Evolutionary conservation across 768 basidiomycete genomes (phyloP).

Genomic region (Xerocomus spinulosus): DNA sequence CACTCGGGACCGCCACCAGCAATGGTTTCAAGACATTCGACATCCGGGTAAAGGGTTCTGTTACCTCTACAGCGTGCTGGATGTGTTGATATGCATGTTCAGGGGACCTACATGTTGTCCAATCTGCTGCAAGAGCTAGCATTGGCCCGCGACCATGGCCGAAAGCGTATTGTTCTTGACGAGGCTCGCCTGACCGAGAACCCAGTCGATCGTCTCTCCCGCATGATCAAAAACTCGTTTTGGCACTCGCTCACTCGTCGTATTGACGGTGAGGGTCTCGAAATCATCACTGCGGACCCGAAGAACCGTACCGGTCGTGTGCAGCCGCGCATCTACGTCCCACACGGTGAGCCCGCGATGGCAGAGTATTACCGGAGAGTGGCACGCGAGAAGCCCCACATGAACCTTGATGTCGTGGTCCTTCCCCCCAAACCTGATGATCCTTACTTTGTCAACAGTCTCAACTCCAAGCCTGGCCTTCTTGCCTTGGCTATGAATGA

Average conservation of each 20-base stretch:
- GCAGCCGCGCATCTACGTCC: conserved; percentile 92
- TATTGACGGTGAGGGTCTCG: conserved; percentile 95
- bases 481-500: conserved; percentile 95
- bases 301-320: conserved; percentile 92
- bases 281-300: conserved; percentile 96
- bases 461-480: conserved; percentile 93
- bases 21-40: conserved; percentile 99
- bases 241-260: conserved; percentile 97
- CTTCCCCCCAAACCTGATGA: conserved; percentile 86
- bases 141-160: conserved; percentile 88
- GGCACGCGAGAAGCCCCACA: conserved; percentile 85
- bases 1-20: conserved; percentile 92
- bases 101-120: conserved; percentile 99
- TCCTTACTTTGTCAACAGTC: conserved; percentile 81
- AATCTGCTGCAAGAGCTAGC: conserved; percentile 99
- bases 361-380: conserved; percentile 93
- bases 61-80: background rate
- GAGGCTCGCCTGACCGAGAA: conserved; percentile 97
- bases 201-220: conserved; percentile 91
- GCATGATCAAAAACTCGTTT: conserved; percentile 98
- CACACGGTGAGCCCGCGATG: conserved; percentile 90
- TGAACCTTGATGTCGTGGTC: conserved; percentile 89
- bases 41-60: conserved; percentile 64
- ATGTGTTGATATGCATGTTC: conserved; percentile 11
- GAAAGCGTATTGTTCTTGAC: conserved; percentile 97